Base-by-base conservation (phyloP, 2,329 filamentous ascomycete genomes). In the Penicillium fuscoglaucum region DNA sequence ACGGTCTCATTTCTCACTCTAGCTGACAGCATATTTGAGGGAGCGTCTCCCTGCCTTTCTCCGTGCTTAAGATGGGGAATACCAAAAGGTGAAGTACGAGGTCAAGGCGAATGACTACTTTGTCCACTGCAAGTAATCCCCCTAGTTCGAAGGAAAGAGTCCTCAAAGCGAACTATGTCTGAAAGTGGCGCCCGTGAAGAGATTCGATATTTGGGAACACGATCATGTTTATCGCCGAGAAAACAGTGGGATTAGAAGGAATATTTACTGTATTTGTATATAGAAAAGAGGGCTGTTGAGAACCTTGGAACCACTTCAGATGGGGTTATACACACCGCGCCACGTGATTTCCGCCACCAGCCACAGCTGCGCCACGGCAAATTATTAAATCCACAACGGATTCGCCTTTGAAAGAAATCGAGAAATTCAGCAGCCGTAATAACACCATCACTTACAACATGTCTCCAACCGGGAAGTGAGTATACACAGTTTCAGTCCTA, bases 391-490 rank as follows among this genome's bases (percentile, higher is more conserved):
- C 74, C 74, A 76, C 74, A 76, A 76, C 72, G 71, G 72, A 73
- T 66, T 72, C 66, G 67, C 70, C 69, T 74, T 71, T 69, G 66
- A 70, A 68, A 68, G 70, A 74, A 74, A 71, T 74, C 70, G 57
- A 73, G 72, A 76, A 75, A 74, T 74, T 74, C 68, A 72, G 67
- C 67, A 66, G 59, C 66, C 63, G 64, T 49, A 66, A 66, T 59
- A 55, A 67, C 54, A 61, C 61, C 66, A 63, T 58, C 59, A 62
- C 66, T 68, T 62, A 69, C 70, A 76, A 66, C 62, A 80, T 80
- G 78, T 80, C 79, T 60, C 78, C 75, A 73, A 72, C 77, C 68
- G 75, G 74, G 69, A 79, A 76, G 78, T 80, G 68, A 73, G 77
- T 70, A 55, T 52, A 47, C 37, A 15, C 52, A 28, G 13, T 19